Base-by-base conservation (phyloP, 176 grass and related monocot genomes). In the Ensete glaucum region DNA sequence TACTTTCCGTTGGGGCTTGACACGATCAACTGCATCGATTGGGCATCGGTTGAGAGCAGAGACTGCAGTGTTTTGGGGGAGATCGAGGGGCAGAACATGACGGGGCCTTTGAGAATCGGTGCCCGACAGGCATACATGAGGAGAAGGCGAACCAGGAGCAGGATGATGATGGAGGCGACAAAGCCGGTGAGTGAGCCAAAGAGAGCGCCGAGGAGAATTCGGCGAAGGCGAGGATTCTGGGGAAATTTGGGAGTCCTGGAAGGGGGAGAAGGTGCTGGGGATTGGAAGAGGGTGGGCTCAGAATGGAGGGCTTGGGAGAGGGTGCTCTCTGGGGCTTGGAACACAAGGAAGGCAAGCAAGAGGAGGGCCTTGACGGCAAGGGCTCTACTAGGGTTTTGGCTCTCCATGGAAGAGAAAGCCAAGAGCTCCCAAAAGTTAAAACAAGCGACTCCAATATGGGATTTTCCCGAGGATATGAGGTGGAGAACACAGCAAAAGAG, bases 51-150 rank as follows among this genome's bases (percentile, higher is more conserved):
- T 50, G 88, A 76, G 57, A 99, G 91, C 16, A 87, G 85, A 43
- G 80, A 62, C 50, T 86, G 85, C 67, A 99, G 79, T 59, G 87
- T 82, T 79, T 77, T 99, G 76, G 91, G 74, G 27, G 87, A 86
- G 77, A 99, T 95, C 74, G 93, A 88, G 21, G 96, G 96, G 71
- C 78, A 82, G 87, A 99, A 95, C 54, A 90, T 76, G 62, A 99
- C 91, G 2, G 96, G 86, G 10, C 96, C 96, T 75, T 77, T 86
- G 77, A 86, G 64, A 56, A 99, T 77, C 56, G 91, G 91, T n/a
- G 79, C 71, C 54, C 86, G 82, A 78, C 87, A 79, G 26, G 88
- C 85, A 60, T 86, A 92, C 14, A 99, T 70, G 82, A 99, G 82
- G 50, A 84, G 84, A 15, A 89, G 64, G 48, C 85, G 91, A 64